These are phyloP conservation scores for Wickerhamomyces mucosus DNA, from an alignment of 805 yeast genomes.

Conservation along the genomic window DNA sequence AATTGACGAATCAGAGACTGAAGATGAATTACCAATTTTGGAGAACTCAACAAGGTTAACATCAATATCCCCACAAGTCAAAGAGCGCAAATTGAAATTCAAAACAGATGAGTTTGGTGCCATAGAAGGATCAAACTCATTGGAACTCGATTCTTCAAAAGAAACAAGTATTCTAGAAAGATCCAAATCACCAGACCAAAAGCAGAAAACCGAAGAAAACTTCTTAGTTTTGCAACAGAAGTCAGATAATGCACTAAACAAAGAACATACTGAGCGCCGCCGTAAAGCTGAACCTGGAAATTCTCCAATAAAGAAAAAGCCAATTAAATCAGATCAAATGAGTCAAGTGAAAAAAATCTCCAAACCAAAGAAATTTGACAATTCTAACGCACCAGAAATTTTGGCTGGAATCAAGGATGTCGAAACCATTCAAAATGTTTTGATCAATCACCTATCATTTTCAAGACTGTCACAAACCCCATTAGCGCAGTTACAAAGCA, in stretches of 20 bases:
- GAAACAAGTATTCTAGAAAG: background rate
- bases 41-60: constrained; percentile 7
- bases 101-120: background rate
- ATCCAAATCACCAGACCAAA: background rate
- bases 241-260: constrained; percentile 12
- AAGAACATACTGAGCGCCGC: constrained; percentile 15
- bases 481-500: constrained; percentile 54
- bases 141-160: background rate
- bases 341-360: constrained; percentile 2
- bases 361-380: constrained; percentile 19
- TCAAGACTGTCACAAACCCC: constrained; percentile 86
- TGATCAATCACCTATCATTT: constrained; percentile 82
- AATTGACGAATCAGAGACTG: constrained; percentile 32
- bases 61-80: constrained; percentile 8
- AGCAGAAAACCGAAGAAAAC: background rate
- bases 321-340: constrained; percentile 2
- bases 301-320: constrained; percentile 22
- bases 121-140: constrained; percentile 5
- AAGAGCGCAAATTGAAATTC: no score
- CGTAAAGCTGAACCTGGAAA: constrained; percentile 23
- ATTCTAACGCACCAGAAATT: constrained; percentile 21
- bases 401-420: constrained; percentile 30
- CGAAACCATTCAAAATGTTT: constrained; percentile 49
- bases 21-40: constrained; percentile 25
- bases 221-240: constrained; percentile 8